A percentile compares a stretch with the other conserved stretches of the same genome.
Evolutionary conservation across 345 rosid species (phyloP).

Genomic region (Mercurialis annua): DNA sequence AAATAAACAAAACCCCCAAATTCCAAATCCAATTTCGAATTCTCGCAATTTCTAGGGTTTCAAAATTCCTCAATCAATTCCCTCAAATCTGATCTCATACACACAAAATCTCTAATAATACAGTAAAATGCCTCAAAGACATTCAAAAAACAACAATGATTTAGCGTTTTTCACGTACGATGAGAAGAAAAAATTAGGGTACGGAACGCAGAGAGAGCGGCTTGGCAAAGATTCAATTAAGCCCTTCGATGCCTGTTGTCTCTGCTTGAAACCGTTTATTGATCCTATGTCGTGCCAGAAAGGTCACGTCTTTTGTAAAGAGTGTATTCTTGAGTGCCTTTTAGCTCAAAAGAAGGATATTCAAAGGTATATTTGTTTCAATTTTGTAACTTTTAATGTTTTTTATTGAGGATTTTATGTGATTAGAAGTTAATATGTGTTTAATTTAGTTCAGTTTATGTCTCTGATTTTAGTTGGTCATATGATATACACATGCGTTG

Average conservation of each 20-base stretch:
- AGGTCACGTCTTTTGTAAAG: slow-evolving; percentile 88
- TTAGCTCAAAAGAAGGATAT: slow-evolving; percentile 88
- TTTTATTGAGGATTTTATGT: background rate
- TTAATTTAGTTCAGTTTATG: too few relatives aligned
- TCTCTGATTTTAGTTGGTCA: too few relatives aligned
- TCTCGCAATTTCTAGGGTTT: slow-evolving; percentile 32
- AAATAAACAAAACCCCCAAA: background rate
- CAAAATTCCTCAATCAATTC: background rate
- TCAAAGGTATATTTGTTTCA: slow-evolving; percentile 33
- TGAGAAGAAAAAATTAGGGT: slow-evolving; percentile 90
- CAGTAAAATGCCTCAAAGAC: slow-evolving; percentile 85
- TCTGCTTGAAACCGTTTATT: slow-evolving; percentile 86
- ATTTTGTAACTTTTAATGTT: background rate
- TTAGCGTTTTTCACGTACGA: slow-evolving; percentile 96
- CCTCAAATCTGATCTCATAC: too few relatives aligned
- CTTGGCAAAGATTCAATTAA: slow-evolving; percentile 91
- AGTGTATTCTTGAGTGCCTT: slow-evolving; percentile 87
- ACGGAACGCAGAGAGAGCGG: slow-evolving; percentile 94
- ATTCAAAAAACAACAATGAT: slow-evolving; percentile 96
- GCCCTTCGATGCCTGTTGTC: slow-evolving; percentile 92
- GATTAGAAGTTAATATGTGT: too few relatives aligned
- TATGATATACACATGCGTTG: too few relatives aligned
- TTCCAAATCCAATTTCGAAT: background rate
- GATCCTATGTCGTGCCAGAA: slow-evolving; percentile 89
- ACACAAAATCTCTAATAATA: background rate